Evolutionary conservation across 2,329 filamentous ascomycete genomes (phyloP).

Genomic region (Proliferodiscus dingleyae): DNA sequence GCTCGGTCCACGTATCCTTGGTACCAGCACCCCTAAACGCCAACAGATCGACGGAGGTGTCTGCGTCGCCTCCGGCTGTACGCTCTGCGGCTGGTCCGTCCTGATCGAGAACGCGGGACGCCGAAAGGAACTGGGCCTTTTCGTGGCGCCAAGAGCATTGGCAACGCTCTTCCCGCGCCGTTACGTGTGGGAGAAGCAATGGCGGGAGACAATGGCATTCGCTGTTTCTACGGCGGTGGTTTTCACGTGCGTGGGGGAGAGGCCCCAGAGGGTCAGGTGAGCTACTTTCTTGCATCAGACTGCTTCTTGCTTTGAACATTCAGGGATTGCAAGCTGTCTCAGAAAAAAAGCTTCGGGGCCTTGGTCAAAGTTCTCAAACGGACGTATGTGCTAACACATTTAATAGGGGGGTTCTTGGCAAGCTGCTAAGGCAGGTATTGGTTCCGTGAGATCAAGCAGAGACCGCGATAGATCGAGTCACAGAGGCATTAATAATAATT

Average conservation of each 20-base stretch:
- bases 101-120: slow-evolving; percentile 62
- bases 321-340: too few relatives aligned
- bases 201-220: slow-evolving; percentile 63
- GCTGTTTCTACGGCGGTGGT: slow-evolving; percentile 64
- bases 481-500: too few relatives aligned
- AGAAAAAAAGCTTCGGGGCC: too few relatives aligned
- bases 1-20: slow-evolving; percentile 64
- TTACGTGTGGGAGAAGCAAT: slow-evolving; percentile 59
- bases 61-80: slow-evolving; percentile 67
- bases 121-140: slow-evolving; percentile 71
- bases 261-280: slow-evolving; percentile 55
- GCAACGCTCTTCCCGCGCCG: slow-evolving; percentile 68
- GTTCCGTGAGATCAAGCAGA: not conserved
- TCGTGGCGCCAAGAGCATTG: slow-evolving; percentile 73
- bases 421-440: slow-evolving; percentile 40
- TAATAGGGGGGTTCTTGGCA: slow-evolving; percentile 67
- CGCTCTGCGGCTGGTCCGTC: slow-evolving; percentile 77
- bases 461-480: not conserved
- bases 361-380: too few relatives aligned
- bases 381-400: too few relatives aligned
- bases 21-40: slow-evolving; percentile 42
- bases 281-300: too few relatives aligned
- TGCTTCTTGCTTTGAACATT: too few relatives aligned
- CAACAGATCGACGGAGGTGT: slow-evolving; percentile 56
- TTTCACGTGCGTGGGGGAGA: slow-evolving; percentile 62